phyloP scores from a whole-genome alignment of 352 stramenopile species.

The Elongisporangium anandrum region DNA sequence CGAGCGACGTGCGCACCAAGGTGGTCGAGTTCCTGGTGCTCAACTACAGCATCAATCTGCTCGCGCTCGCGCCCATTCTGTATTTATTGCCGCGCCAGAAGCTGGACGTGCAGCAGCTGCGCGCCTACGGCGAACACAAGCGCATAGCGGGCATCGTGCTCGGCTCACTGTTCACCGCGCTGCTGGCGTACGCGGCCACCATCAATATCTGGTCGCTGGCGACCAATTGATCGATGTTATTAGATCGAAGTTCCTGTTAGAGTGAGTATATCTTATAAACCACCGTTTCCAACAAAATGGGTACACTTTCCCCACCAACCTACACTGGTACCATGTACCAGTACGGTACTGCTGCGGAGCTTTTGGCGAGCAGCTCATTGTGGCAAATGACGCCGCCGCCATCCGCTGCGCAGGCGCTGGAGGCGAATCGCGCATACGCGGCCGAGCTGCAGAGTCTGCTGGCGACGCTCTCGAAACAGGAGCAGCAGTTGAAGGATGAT shows the following conservation, averaged over 20 bases:
- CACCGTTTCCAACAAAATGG: background rate
- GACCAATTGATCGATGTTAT: background rate
- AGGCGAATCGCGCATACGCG: slow-evolving; percentile 38
- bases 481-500: slow-evolving; percentile 25
- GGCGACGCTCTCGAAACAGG: slow-evolving; percentile 25
- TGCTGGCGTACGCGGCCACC: slow-evolving; percentile 32
- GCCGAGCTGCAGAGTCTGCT: slow-evolving; percentile 31
- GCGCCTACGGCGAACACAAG: slow-evolving; percentile 44
- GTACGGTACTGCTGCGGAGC: background rate
- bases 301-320: background rate
- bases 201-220: slow-evolving; percentile 35
- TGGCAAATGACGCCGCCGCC: background rate
- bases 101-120: slow-evolving; percentile 59
- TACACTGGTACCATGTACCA: background rate
- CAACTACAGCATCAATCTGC: slow-evolving; percentile 45
- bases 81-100: slow-evolving; percentile 70
- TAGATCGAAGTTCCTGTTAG: background rate
- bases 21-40: slow-evolving; percentile 39
- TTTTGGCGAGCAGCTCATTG: background rate
- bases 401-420: slow-evolving; percentile 17
- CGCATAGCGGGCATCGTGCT: slow-evolving; percentile 33
- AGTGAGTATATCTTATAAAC: background rate
- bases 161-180: slow-evolving; percentile 29
- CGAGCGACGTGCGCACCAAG: slow-evolving; percentile 20
- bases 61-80: slow-evolving; percentile 47